Evolutionary conservation across 257 asterid genomes (phyloP).

Genomic region (Phtheirospermum japonicum): DNA sequence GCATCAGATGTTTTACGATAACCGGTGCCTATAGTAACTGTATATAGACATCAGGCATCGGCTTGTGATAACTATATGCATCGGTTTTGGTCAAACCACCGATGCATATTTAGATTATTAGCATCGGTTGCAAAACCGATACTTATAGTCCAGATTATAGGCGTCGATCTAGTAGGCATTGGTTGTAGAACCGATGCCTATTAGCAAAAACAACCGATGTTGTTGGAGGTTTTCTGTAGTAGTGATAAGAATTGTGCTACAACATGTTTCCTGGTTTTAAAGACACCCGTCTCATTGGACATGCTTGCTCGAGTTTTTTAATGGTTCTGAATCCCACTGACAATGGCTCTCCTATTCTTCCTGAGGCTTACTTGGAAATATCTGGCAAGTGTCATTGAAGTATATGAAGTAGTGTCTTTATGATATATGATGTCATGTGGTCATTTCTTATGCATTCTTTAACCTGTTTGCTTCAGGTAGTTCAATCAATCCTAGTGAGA

Average conservation of each 20-base stretch:
- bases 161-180: too few species aligned
- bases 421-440: constrained; percentile 9
- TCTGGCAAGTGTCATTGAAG: constrained; percentile 60
- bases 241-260: constrained; percentile 16
- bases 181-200: too few species aligned
- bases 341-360: constrained; percentile 96
- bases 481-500: constrained; percentile 98
- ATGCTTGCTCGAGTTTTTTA: constrained; percentile 70
- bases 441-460: constrained; percentile 23
- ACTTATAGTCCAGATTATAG: too few species aligned
- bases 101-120: too few species aligned
- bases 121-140: too few species aligned
- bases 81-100: too few species aligned
- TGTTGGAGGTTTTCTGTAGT: too few species aligned
- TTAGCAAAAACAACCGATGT: too few species aligned
- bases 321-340: constrained; percentile 86
- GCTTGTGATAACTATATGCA: too few species aligned
- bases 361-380: constrained; percentile 98
- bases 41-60: too few species aligned
- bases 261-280: constrained; percentile 39
- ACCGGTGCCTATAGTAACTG: too few species aligned
- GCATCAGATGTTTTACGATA: too few species aligned
- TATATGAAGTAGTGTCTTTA: constrained; percentile 5
- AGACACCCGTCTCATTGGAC: constrained; percentile 63
- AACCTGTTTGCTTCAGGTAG: constrained; percentile 60